Evolutionary conservation across 306 rosid species (phyloP).

Genomic region (Cicer arietinum): DNA sequence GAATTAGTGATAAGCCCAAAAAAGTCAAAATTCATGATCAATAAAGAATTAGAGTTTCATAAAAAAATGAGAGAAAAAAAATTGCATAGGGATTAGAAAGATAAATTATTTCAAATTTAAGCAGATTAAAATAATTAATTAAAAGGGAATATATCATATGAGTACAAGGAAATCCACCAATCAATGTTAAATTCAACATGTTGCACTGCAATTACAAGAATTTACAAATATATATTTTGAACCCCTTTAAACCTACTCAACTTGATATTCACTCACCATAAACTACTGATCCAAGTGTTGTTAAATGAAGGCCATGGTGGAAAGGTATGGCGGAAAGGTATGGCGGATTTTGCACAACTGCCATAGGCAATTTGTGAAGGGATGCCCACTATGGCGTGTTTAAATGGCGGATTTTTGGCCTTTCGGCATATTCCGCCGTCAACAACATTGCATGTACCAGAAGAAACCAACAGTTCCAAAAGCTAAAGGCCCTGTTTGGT

Average conservation of each 20-base stretch:
- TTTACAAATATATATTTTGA: conserved; percentile 4
- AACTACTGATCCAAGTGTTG: not conserved
- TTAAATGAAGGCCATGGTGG: no score
- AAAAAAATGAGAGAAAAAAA: not conserved
- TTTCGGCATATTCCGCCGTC: no score
- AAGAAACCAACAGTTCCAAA: no score
- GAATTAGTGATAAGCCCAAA: not conserved
- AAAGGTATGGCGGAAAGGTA: no score
- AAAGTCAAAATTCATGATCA: conserved; percentile 1
- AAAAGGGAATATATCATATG: conserved; percentile 7
- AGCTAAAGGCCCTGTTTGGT: no score
- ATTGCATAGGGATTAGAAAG: not conserved
- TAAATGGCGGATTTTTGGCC: no score
- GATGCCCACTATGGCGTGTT: no score
- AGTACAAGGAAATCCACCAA: not conserved
- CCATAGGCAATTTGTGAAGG: no score
- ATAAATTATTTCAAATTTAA: not conserved
- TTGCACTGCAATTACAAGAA: conserved; percentile 11
- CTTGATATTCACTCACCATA: conserved; percentile 3
- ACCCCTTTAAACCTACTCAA: conserved; percentile 29
- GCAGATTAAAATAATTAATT: conserved; percentile 2
- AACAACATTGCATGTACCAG: no score
- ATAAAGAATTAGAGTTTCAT: not conserved
- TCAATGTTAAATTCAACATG: conserved; percentile 25
- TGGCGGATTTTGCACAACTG: no score